Evolutionary conservation across 148 eudicot genomes (phyloP).

Genomic region (Camellia lanceoleosa): DNA sequence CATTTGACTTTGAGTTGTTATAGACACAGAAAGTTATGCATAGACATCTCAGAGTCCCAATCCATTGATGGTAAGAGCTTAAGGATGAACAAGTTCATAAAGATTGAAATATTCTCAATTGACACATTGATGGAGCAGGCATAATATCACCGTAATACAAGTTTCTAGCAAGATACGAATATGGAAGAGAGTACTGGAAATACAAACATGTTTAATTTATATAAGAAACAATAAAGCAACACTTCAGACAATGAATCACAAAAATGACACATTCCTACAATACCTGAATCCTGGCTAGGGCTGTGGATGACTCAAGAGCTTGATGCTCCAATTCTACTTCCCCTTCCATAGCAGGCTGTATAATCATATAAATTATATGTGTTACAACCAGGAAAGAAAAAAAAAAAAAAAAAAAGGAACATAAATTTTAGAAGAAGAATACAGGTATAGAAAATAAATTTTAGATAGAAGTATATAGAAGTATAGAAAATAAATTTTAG

Average conservation of each 20-base stretch:
- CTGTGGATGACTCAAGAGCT: conserved; percentile 87
- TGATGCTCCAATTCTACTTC: conserved; percentile 95
- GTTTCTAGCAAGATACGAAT: background rate
- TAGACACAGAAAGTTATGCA: no score
- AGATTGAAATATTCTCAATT: no score
- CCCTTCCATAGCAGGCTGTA: conserved; percentile 95
- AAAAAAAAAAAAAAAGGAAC: background rate
- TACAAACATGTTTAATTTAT: background rate
- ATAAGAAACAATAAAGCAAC: background rate
- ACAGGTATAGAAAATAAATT: background rate
- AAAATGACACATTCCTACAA: conserved; percentile 9
- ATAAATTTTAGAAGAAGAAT: background rate
- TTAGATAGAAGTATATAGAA: background rate
- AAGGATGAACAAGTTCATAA: background rate
- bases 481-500: background rate
- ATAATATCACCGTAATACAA: background rate
- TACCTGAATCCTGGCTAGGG: conserved; percentile 94
- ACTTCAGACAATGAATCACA: conserved; percentile 13
- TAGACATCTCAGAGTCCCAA: no score
- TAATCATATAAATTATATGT: conserved; percentile 17
- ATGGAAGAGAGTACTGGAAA: background rate
- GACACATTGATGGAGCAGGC: background rate
- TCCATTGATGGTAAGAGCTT: no score
- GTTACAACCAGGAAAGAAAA: background rate
- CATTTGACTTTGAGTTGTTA: no score